These are phyloP conservation scores for Endothia cerciana DNA, from an alignment of 2,329 filamentous ascomycete species.

Conservation along the genomic window DNA sequence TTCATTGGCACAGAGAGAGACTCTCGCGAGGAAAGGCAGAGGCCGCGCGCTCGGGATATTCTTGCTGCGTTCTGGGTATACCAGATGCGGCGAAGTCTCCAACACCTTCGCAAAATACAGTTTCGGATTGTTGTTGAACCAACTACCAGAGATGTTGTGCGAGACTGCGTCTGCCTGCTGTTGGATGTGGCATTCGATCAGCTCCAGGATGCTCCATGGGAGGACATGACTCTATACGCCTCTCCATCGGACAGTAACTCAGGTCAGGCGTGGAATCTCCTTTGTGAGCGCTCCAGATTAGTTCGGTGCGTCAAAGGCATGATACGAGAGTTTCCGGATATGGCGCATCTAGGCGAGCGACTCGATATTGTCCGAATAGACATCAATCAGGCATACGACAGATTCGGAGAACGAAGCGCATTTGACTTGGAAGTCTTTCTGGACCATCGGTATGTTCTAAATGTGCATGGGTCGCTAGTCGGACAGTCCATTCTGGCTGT, in stretches of 20 bases:
- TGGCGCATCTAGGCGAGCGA: not conserved
- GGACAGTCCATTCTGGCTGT: not conserved
- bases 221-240: slow-evolving; percentile 1
- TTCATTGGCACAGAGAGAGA: slow-evolving; percentile 3
- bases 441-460: not conserved
- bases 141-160: slow-evolving; percentile 1
- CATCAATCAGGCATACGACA: not conserved
- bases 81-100: not conserved
- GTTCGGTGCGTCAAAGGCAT: slow-evolving; percentile 7
- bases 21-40: not conserved
- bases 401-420: not conserved
- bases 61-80: slow-evolving; percentile 14
- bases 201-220: not conserved
- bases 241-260: not conserved
- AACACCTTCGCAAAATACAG: not conserved
- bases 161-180: not conserved
- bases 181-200: not conserved
- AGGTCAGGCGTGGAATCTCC: not conserved
- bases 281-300: not conserved
- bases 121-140: slow-evolving; percentile 12
- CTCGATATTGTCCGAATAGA: not conserved
- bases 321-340: not conserved
- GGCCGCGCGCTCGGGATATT: slow-evolving; percentile 8
- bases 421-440: slow-evolving; percentile 10
- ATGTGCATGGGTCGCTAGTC: not conserved